phyloP scores from a whole-genome alignment of 176 grass and related monocot genomes.

The Typha latifolia region DNA sequence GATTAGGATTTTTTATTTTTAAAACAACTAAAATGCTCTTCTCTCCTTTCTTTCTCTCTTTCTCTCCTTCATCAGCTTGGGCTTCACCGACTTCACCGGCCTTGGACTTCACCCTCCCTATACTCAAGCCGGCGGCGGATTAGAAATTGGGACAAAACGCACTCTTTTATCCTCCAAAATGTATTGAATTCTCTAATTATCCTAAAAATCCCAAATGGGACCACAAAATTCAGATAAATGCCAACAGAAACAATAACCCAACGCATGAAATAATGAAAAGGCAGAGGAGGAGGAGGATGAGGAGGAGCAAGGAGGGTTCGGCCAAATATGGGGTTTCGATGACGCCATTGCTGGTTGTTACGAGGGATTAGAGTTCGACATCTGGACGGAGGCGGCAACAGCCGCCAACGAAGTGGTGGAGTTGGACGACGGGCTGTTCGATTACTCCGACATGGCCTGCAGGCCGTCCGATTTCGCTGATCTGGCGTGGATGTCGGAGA shows the following conservation, averaged over 20 bases:
- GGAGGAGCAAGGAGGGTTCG: not conserved
- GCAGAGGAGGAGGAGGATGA: not conserved
- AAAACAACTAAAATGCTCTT: no score
- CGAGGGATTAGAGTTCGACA: not conserved
- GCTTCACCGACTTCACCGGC: no score
- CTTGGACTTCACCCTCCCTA: no score
- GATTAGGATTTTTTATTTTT: no score
- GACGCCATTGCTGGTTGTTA: not conserved
- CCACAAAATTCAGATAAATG: not conserved
- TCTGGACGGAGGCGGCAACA: not conserved
- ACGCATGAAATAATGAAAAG: not conserved
- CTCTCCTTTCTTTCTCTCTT: no score
- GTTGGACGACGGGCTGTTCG: slow-evolving; percentile 9
- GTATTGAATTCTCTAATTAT: slow-evolving; percentile 2
- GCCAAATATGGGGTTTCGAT: slow-evolving; percentile 2
- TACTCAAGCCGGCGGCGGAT: no score
- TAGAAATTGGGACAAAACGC: not conserved
- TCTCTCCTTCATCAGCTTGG: no score
- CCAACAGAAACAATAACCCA: not conserved
- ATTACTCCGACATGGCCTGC: slow-evolving; percentile 1
- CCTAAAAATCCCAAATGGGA: not conserved
- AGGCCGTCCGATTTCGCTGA: not conserved
- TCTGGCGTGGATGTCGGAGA: slow-evolving; percentile 5
- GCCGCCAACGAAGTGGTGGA: not conserved
- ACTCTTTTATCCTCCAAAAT: not conserved